Base-by-base conservation (phyloP, 2,329 filamentous ascomycete species). In the Alternaria sp. region DNA sequence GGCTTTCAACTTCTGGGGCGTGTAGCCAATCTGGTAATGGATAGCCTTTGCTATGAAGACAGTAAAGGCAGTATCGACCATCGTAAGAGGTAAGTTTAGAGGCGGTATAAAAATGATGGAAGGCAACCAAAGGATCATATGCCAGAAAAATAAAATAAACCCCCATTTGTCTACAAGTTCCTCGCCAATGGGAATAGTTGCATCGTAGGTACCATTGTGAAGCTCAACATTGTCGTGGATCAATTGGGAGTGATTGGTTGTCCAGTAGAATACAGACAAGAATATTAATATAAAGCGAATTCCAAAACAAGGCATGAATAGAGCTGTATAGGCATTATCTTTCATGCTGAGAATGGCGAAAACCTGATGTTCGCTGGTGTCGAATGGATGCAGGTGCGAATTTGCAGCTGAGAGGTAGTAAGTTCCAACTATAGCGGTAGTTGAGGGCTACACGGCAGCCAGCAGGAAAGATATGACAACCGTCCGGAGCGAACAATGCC, bases 151-250 rank as follows among this genome's bases (percentile, higher is more conserved):
- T 1, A 36, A 20, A 14, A 64, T 36, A 0, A 7, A 18, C 3
- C 59, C 57, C 66, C 62, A 66, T 36, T 47, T 56, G 5, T 39
- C 26, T 32, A 59, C 65, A 38, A 71, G 36, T 3, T 43, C 57
- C 28, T 68, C 63, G 16, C 57, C 60, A 4, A 39, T 22, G 5
- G 39, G 41, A 7, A 69, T 63, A 8, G 39, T 26, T 26, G 54
- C 16, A 16, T 34, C 44, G 43, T 61, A 71, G 14, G 59, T 60
- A n/a, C 63, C 64, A 22, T 64, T 57, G 22, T 61, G 56, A 7
- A 71, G 59, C 26, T 62, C 14, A 20, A 24, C 24, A 44, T 71
- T 36, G 3, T 53, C 20, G 14, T 42, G 46, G 39, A 71, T 47
- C 6, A 64, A 3, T 6, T 51, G 32, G 51, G 53, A 34, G 32